Evolutionary conservation across 805 yeast species (phyloP), one percentile per base, ranked within the genome.

Genomic region (Starmerella bombi): DNA sequence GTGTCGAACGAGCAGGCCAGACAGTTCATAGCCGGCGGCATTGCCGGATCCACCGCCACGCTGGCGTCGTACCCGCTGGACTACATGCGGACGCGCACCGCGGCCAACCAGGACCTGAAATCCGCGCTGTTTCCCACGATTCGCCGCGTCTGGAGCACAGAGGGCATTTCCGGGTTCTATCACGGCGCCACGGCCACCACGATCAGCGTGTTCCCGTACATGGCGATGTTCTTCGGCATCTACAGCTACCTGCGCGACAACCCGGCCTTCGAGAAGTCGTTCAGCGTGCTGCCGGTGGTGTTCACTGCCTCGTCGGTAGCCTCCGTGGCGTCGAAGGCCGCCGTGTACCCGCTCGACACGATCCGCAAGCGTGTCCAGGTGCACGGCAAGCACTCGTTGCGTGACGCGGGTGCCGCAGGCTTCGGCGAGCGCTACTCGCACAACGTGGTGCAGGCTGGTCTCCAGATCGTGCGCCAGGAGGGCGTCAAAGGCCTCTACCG

Each of bases 281-380:
- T 40, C 14, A 47, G 46, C 5, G 7, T 15, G 4, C 21, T 42
- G 12, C 52, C 52, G 0, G 40, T 38, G 2, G 23, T 50, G 16
- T 38, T 53, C 5, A 43, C 71, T 27, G 71, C 88, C 56, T 80
- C 94, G 34, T 63, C 83, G 29, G 37, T 74, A 0, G 94, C 95
- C 0, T 97, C 96, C 0, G 65, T 74, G 0, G 49, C 74, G 3
- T 71, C 93, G 10, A 91, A 91, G 57, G 70, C 75, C 0, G 48
- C 74, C 0, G 76, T 83, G 0, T 91, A 83, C 59, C 98, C 98
- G 0, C 57, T 91, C 33, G 98, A 91, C 57, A 74, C 93, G 0
- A 56, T 86, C 2, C 66, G 95, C 18, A 75, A 84, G 53, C 64
- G 94, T 29, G 59, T 80, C 33, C 96, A 88, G 57, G 74, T 86